These are phyloP conservation scores for Sanghuangporus sanghuang DNA, from an alignment of 1,284 basidiomycete species.

Conservation along the genomic window DNA sequence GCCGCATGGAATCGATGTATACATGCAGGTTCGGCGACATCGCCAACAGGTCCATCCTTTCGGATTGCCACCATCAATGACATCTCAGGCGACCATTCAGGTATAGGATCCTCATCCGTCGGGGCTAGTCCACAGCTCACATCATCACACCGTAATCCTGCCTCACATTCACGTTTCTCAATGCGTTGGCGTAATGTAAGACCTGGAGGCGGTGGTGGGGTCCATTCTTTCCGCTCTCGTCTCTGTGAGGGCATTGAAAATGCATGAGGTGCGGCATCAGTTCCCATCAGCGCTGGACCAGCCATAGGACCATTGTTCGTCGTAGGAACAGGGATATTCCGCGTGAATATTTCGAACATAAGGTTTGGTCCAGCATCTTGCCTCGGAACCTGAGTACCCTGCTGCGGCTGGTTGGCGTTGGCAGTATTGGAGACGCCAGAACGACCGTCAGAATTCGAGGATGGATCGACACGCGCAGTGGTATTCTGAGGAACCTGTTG, in stretches of 20 bases:
- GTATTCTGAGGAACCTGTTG: not conserved
- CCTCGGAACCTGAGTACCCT: not conserved
- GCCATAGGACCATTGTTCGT: not conserved
- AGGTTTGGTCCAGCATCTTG: not conserved
- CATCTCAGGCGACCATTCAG: conserved; percentile 27
- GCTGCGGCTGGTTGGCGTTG: not conserved
- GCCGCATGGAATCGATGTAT: conserved; percentile 61
- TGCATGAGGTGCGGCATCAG: not conserved
- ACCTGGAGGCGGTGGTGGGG: conserved; percentile 48
- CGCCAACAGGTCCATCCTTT: conserved; percentile 13
- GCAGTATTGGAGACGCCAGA: not conserved
- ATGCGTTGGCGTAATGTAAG: conserved; percentile 63
- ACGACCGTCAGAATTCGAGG: not conserved
- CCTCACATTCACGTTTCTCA: conserved; percentile 62
- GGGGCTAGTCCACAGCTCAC: conserved; percentile 68
- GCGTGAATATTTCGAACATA: conserved; percentile 1
- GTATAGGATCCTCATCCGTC: conserved; percentile 63
- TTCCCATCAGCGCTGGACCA: not conserved
- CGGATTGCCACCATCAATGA: conserved; percentile 45
- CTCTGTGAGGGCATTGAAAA: not conserved
- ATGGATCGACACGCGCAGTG: not conserved
- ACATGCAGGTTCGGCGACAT: conserved; percentile 37
- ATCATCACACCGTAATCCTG: conserved; percentile 64
- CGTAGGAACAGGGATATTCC: not conserved
- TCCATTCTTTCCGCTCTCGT: conserved; percentile 34